Base-by-base conservation (phyloP, 1,139 yeast genomes). In the Oligophagozyma castellii region DNA sequence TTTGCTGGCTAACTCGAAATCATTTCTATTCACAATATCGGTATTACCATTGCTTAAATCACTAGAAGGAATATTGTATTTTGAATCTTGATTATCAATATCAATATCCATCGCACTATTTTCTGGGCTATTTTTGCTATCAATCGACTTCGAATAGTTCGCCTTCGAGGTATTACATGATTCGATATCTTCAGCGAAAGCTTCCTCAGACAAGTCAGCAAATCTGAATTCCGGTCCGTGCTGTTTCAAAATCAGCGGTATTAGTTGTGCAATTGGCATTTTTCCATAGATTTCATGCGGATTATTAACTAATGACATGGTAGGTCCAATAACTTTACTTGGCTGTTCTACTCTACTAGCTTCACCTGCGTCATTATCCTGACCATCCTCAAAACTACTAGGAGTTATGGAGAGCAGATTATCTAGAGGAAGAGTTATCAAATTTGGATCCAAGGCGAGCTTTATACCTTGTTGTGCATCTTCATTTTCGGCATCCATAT, bases 201-300 rank as follows among this genome's bases (percentile, higher is more conserved):
- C 56, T 6, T 65, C 72, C 45, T 78, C 92, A 1, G 76, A 66
- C 12, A 79, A 52, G 30, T 44, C 45, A 8, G 54, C 38, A 35
- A 58, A 56, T 13, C 44, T 43, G 11, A 42, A 37, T 5, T 44
- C 45, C 5, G 39, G 35, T 3, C 51, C 48, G 23, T 42, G 39
- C 30, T 48, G 51, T 32, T 46, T 46, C 22, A 49, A 33, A 14
- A 51, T 41, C 11, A 51, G 30, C 5, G 55, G 55, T 13, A 51
- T 47, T 16, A 50, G 31, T 35, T 50, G 48, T 10, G 37, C 33
- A 28, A 51, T 28, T 2, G 52, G 52, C 50, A 51, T 44, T 18
- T 43, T 36, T 5, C 51, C 52, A 31, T 37, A 51, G 2, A 36
- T 27, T 26, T 48, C 54, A 29, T 48, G 45, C 2, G 56, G 56